phyloP scores from a whole-genome alignment of 495 filamentous ascomycete species.

The Penicilliopsis zonata region DNA sequence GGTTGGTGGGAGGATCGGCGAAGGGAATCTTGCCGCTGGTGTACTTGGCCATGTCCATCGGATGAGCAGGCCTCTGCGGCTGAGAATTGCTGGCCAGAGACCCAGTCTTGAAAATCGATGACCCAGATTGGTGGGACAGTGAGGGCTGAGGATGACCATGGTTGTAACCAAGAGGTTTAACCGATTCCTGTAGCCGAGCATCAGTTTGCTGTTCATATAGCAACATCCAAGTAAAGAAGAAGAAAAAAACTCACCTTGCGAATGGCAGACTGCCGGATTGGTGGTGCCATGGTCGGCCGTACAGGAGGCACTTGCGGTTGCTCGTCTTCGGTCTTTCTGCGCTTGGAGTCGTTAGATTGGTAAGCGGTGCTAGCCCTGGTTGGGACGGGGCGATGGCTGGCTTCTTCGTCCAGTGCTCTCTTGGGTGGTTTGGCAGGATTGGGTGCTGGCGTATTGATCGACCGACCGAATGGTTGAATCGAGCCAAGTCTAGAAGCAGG shows the following conservation, averaged over 20 bases:
- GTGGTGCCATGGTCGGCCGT: slow-evolving; percentile 60
- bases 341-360: slow-evolving; percentile 40
- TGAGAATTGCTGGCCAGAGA: slow-evolving; percentile 6
- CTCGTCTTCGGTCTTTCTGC: slow-evolving; percentile 48
- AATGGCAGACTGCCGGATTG: slow-evolving; percentile 69
- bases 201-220: no score
- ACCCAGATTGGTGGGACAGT: slow-evolving; percentile 27
- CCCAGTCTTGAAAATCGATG: slow-evolving; percentile 25
- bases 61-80: slow-evolving; percentile 49
- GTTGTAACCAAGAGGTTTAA: slow-evolving; percentile 50
- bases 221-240: no score
- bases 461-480: slow-evolving; percentile 33
- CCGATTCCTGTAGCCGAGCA: slow-evolving; percentile 41
- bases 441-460: slow-evolving; percentile 37
- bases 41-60: slow-evolving; percentile 68
- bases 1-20: slow-evolving; percentile 51
- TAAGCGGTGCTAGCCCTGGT: slow-evolving; percentile 30
- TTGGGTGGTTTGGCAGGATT: slow-evolving; percentile 58
- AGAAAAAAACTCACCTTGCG: slow-evolving; percentile 48
- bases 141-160: slow-evolving; percentile 48
- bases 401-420: slow-evolving; percentile 41
- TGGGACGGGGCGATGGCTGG: slow-evolving; percentile 30
- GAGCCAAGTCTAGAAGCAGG: slow-evolving; percentile 44
- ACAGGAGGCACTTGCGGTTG: slow-evolving; percentile 25
- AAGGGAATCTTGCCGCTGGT: slow-evolving; percentile 85